Evolutionary conservation across 139 green algal species (phyloP).

Genomic region (Closterium sp.): DNA sequence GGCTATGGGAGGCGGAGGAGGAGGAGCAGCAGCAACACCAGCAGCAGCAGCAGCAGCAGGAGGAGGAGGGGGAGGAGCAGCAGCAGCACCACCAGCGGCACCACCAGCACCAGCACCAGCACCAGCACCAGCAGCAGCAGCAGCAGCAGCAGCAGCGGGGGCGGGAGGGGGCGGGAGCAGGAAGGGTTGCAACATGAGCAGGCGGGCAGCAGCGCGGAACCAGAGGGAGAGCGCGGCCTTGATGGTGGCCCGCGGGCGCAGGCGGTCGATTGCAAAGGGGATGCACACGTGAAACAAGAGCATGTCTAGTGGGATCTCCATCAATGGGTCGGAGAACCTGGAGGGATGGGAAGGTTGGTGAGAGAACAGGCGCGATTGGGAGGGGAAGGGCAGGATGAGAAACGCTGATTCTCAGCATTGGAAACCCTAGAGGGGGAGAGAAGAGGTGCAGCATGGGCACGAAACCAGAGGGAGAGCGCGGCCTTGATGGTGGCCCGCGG

Average conservation of each 20-base stretch:
- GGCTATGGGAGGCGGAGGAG: not conserved
- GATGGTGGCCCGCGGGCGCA: constrained; percentile 31
- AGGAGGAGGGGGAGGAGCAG: not conserved
- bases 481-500: constrained; percentile 29
- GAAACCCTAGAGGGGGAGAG: no score
- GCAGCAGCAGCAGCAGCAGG: not conserved
- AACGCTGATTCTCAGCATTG: no score
- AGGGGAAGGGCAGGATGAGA: no score
- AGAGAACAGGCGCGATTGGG: no score
- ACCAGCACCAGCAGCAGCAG: not conserved
- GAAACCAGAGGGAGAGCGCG: constrained; percentile 22
- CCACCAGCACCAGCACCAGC: not conserved
- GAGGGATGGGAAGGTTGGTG: not conserved
- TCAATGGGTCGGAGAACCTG: constrained; percentile 47
- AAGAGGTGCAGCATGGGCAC: no score
- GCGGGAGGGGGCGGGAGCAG: constrained; percentile 6
- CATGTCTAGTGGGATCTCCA: constrained; percentile 47
- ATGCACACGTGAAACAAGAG: constrained; percentile 51
- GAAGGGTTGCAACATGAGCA: constrained; percentile 9
- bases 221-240: constrained; percentile 31
- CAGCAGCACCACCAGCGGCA: not conserved
- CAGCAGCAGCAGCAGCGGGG: not conserved
- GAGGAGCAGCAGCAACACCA: not conserved
- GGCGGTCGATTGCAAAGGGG: constrained; percentile 52
- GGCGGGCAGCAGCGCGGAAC: not conserved